These are phyloP conservation scores for Globisporangium canariense DNA, from an alignment of 352 stramenopile species.

Conservation along the genomic window DNA sequence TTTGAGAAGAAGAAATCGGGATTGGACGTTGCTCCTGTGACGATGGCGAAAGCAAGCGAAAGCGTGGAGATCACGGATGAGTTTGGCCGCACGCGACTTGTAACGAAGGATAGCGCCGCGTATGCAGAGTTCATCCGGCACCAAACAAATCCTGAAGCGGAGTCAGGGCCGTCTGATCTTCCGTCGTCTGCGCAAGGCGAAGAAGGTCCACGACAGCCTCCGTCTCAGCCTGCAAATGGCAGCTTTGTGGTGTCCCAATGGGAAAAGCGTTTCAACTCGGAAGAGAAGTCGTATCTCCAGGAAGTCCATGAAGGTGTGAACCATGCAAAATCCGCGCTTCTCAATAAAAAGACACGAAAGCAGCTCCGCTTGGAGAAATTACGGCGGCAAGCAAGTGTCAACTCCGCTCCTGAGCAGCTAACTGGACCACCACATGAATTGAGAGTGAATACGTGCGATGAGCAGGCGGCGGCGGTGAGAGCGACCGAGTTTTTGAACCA, in stretches of 20 bases:
- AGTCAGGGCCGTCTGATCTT: not conserved
- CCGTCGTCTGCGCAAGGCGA: not conserved
- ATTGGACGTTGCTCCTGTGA: not conserved
- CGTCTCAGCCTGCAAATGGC: slow-evolving; percentile 11
- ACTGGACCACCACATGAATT: slow-evolving; percentile 6
- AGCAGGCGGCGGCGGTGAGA: slow-evolving; percentile 38
- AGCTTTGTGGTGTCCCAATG: slow-evolving; percentile 82
- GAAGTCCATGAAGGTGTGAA: slow-evolving; percentile 57
- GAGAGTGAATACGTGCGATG: not conserved
- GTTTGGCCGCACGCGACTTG: slow-evolving; percentile 51
- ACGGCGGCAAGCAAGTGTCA: slow-evolving; percentile 29
- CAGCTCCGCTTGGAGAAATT: slow-evolving; percentile 63
- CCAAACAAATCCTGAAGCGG: slow-evolving; percentile 5
- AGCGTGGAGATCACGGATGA: slow-evolving; percentile 49
- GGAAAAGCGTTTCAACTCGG: slow-evolving; percentile 64
- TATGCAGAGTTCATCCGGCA: slow-evolving; percentile 27
- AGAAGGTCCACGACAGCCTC: not conserved
- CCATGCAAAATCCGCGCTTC: slow-evolving; percentile 37
- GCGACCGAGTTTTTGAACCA: slow-evolving; percentile 63
- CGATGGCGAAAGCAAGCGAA: not conserved
- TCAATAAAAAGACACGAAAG: slow-evolving; percentile 52
- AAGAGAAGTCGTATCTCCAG: slow-evolving; percentile 61
- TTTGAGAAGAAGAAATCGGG: slow-evolving; percentile 50
- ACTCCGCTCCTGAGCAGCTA: not conserved
- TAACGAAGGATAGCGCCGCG: slow-evolving; percentile 36